Evolutionary conservation across 495 filamentous ascomycete species (phyloP), one percentile per base, ranked within the genome.

Genomic region (Trichocladium uniseriatum): DNA sequence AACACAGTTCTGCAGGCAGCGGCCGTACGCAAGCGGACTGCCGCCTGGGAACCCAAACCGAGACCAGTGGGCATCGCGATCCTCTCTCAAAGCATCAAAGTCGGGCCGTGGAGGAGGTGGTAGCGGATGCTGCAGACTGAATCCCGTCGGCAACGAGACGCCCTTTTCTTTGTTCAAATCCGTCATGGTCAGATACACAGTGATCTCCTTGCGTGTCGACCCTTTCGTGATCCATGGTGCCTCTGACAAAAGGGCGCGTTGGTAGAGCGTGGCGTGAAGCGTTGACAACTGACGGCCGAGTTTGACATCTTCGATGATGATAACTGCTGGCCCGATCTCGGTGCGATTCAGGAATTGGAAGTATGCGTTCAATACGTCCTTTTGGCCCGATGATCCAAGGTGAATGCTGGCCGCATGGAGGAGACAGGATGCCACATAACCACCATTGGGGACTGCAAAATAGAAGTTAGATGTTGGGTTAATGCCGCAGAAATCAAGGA

Each of bases 391-490:
- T 0, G 65, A 64, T 29, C 73, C 57, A 45, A 87, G 79, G 64
- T 91, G 84, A 13, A 66, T 70, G 2, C 64, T 61, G 7, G 80
- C 79, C 18, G 83, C 76, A 14, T 69, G 65, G 55, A 87, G 75
- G 50, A 94, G 54, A 42, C 58, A 61, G 10, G 82, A 70, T 16
- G 82, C 81, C 10, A 84, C 80, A 57, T 84, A 91, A 39, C 88
- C 89, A 49, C 87, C 88, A 57, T 95, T 86, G 16, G 87, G 87
- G 5, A 95, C 88, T 87, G 58, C 10, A 0, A 5, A 27, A 13
- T 0, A 8, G n/a, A n/a, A n/a, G n/a, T n/a, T n/a, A n/a, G n/a
- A n/a, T n/a, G n/a, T n/a, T n/a, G n/a, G n/a, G n/a, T n/a, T n/a
- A n/a, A n/a, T n/a, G n/a, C n/a, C n/a, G n/a, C n/a, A n/a, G n/a